These are phyloP conservation scores for Aspergillus brunneoviolaceus DNA, from an alignment of 2,329 filamentous ascomycete species.

Conservation along the genomic window DNA sequence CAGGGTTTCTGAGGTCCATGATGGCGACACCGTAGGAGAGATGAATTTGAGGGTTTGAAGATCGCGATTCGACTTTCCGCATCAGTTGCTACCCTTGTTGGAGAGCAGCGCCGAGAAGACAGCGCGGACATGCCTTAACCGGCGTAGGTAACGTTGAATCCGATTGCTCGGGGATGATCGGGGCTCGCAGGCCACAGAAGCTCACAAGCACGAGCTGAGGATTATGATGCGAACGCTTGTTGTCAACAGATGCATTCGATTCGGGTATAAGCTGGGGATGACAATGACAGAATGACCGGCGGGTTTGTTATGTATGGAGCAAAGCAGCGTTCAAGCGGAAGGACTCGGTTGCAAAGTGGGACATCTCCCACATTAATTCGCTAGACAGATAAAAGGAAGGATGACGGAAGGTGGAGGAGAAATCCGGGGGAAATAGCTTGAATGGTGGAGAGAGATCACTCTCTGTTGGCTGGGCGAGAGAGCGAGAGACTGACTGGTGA, in stretches of 20 bases:
- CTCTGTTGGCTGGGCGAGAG: not conserved
- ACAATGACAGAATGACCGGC: not conserved
- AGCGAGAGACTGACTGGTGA: not conserved
- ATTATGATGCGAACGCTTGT: not conserved
- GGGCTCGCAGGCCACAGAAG: not conserved
- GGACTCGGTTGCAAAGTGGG: conserved; percentile 13
- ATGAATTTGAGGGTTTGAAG: not conserved
- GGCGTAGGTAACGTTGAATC: conserved; percentile 1
- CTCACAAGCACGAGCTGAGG: not conserved
- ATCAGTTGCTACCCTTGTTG: conserved; percentile 23
- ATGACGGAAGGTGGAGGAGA: conserved; percentile 13
- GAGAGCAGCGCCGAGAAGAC: conserved; percentile 24
- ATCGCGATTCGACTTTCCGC: conserved; percentile 10
- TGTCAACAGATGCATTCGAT: not conserved
- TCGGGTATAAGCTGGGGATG: not conserved
- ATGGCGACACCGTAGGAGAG: conserved; percentile 11
- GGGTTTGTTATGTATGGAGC: conserved; percentile 11
- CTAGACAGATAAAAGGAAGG: conserved; percentile 7
- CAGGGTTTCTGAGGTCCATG: conserved; percentile 36
- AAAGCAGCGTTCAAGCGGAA: conserved; percentile 15
- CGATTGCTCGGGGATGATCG: not conserved
- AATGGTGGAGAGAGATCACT: conserved; percentile 16
- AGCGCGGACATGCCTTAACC: conserved; percentile 31
- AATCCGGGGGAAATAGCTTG: conserved; percentile 25
- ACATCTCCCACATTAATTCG: conserved; percentile 21